Evolutionary conservation across 208 protist species (phyloP).

Genomic region (Trypanosoma mega): DNA sequence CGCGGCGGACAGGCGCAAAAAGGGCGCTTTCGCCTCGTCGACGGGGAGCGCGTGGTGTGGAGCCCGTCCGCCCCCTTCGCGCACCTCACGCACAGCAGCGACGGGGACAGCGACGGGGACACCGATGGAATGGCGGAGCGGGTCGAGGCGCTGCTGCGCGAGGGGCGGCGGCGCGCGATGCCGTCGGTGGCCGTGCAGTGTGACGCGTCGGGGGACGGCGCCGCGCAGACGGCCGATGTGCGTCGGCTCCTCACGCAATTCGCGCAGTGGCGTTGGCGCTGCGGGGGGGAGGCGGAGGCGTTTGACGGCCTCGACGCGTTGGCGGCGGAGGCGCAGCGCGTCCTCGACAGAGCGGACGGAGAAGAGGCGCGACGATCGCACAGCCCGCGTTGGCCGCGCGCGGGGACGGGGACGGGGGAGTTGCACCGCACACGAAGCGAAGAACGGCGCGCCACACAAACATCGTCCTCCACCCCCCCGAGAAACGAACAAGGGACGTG

Average conservation of each 20-base stretch:
- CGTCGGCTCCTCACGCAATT: neutral
- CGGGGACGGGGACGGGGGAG: no score
- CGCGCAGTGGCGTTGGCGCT: slow-evolving; percentile 3
- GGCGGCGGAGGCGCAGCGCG: slow-evolving; percentile 33
- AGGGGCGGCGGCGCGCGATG: slow-evolving; percentile 2
- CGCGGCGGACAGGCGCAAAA: neutral
- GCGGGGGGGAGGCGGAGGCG: slow-evolving; percentile 11
- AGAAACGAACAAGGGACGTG: neutral
- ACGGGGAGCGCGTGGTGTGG: neutral
- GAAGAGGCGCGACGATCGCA: neutral
- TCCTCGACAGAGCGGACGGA: slow-evolving; percentile 26
- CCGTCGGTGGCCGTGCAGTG: neutral
- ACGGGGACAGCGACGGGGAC: neutral
- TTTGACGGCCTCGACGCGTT: no score
- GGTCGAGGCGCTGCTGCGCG: slow-evolving; percentile 4
- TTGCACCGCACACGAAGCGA: no score
- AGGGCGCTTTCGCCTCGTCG: neutral
- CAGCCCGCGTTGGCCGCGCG: neutral
- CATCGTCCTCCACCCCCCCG: neutral
- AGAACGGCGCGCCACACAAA: no score
- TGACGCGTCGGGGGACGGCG: neutral
- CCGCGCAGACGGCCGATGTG: neutral
- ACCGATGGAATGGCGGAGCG: slow-evolving; percentile 1
- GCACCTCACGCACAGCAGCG: neutral
- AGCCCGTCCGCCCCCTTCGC: neutral